Evolutionary conservation across 2,329 filamentous ascomycete genomes (phyloP).

Genomic region (Ophiostoma ulmi): DNA sequence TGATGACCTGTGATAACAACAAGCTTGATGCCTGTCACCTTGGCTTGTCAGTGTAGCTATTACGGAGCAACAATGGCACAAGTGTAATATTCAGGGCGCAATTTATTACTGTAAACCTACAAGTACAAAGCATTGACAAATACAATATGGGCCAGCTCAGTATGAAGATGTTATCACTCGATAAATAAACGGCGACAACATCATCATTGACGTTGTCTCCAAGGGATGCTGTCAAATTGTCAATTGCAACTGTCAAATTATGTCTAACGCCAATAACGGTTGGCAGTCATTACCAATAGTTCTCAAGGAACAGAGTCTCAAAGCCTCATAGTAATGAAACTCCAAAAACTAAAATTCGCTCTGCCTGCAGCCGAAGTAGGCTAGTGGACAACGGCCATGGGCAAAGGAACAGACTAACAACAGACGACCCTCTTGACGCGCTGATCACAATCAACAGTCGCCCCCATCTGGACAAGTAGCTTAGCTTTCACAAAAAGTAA

Average conservation of each 20-base stretch:
- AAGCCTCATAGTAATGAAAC: not conserved
- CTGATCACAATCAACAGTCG: slow-evolving; percentile 6
- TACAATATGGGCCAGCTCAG: not conserved
- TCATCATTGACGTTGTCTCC: not conserved
- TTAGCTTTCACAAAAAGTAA: not conserved
- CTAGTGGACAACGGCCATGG: slow-evolving; percentile 7
- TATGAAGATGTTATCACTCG: too few relatives aligned
- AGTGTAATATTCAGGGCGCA: slow-evolving; percentile 1
- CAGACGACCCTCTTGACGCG: not conserved
- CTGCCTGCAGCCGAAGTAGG: not conserved
- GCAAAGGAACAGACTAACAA: not conserved
- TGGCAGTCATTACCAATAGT: not conserved
- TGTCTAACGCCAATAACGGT: not conserved
- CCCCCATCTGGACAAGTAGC: not conserved
- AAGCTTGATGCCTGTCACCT: not conserved
- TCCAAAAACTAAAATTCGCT: not conserved
- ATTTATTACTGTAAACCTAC: not conserved
- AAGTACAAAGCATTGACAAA: not conserved
- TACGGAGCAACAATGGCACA: not conserved
- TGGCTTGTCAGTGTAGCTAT: not conserved
- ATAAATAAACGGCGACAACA: not conserved
- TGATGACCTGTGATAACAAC: not conserved
- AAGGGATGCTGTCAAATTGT: not conserved
- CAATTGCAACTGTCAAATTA: not conserved
- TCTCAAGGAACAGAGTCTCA: not conserved